phyloP scores from a whole-genome alignment of 192 early-diverging fungal genomes.

The Backusella australiensis region DNA sequence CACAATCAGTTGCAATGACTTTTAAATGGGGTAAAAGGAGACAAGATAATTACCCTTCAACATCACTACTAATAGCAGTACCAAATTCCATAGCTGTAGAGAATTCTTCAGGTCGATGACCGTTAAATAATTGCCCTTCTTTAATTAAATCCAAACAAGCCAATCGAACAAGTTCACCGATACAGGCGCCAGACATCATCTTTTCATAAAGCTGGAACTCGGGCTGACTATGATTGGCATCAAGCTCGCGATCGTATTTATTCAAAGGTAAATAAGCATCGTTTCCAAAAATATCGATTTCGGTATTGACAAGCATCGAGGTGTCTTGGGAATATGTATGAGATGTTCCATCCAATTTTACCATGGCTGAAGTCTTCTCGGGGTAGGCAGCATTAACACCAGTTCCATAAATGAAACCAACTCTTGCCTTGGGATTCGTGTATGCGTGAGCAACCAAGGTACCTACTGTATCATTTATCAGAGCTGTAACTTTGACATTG shows the following conservation, averaged over 20 bases:
- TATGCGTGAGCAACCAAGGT: slow-evolving; percentile 90
- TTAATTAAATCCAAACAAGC: slow-evolving; percentile 78
- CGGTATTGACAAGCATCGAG: slow-evolving; percentile 94
- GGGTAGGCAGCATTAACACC: slow-evolving; percentile 96
- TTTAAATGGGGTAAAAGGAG: not conserved
- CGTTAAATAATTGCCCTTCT: slow-evolving; percentile 72
- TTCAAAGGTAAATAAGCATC: slow-evolving; percentile 78
- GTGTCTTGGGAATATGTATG: slow-evolving; percentile 44
- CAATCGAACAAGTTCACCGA: slow-evolving; percentile 87
- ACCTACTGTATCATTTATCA: slow-evolving; percentile 97
- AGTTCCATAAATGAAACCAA: slow-evolving; percentile 91
- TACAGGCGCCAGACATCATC: slow-evolving; percentile 92
- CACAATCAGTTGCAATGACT: not conserved
- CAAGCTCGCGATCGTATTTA: slow-evolving; percentile 81
- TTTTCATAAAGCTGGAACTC: slow-evolving; percentile 93
- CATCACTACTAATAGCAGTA: slow-evolving; percentile 39
- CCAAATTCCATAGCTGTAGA: slow-evolving; percentile 57
- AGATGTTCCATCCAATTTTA: slow-evolving; percentile 58
- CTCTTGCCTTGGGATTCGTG: slow-evolving; percentile 68
- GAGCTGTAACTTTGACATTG: slow-evolving; percentile 76
- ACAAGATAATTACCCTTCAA: slow-evolving; percentile 33
- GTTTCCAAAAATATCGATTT: slow-evolving; percentile 87
- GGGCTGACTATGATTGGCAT: slow-evolving; percentile 75
- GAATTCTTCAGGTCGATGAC: slow-evolving; percentile 51
- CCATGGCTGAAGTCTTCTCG: slow-evolving; percentile 70